Percentiles rank a stretch among this genome's conserved stretches.
Conservation (phyloP, 805 yeast species). For the Schwanniomyces polymorphus region DNA sequence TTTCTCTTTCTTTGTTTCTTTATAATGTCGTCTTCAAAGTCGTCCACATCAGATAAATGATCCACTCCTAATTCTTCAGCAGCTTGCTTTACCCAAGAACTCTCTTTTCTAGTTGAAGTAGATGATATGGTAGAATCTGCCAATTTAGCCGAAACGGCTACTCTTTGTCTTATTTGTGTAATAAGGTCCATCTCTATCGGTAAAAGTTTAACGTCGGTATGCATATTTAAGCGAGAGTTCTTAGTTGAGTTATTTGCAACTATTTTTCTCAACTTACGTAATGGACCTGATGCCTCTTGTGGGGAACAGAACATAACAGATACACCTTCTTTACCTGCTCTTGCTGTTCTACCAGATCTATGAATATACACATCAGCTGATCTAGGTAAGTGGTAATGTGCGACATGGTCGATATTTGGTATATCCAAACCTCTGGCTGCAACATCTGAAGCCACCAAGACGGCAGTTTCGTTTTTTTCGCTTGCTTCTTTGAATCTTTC, state of each 20-base stretch:
- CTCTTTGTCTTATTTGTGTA: slow-evolving; percentile 67
- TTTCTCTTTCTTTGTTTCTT: slow-evolving; percentile 59
- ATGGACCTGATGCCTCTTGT: slow-evolving; percentile 87
- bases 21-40: slow-evolving; percentile 62
- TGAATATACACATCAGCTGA: slow-evolving; percentile 94
- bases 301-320: slow-evolving; percentile 91
- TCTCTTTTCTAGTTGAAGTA: slow-evolving; percentile 64
- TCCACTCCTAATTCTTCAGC: slow-evolving; percentile 93
- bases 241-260: slow-evolving; percentile 36
- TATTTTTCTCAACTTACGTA: slow-evolving; percentile 67
- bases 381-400: slow-evolving; percentile 93
- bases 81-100: slow-evolving; percentile 82
- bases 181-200: slow-evolving; percentile 78
- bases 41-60: slow-evolving; percentile 59
- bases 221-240: slow-evolving; percentile 28
- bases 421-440: slow-evolving; percentile 98
- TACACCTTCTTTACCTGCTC: slow-evolving; percentile 95
- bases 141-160: slow-evolving; percentile 65
- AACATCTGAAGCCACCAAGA: slow-evolving; percentile 91
- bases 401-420: slow-evolving; percentile 86
- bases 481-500: slow-evolving; percentile 72
- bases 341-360: slow-evolving; percentile 97
- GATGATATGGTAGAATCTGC: slow-evolving; percentile 70
- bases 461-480: slow-evolving; percentile 50
- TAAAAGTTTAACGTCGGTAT: slow-evolving; percentile 60